A percentile compares a stretch with the other conserved stretches of the same genome.
phyloP scores from a whole-genome alignment of 2,329 filamentous ascomycete genomes.

The Pyricularia grisea region DNA sequence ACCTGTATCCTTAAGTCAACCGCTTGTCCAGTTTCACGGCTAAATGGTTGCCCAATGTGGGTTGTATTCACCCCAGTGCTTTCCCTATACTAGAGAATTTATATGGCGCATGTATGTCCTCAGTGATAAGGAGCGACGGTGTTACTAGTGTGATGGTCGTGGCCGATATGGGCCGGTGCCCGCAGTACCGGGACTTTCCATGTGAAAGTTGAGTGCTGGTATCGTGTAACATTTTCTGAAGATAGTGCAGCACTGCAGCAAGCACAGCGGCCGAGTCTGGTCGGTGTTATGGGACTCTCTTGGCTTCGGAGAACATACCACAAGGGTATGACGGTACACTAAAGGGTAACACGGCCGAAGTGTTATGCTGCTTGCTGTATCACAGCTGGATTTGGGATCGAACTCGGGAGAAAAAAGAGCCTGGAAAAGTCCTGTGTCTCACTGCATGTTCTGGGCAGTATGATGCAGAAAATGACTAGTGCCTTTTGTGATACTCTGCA shows the following conservation, averaged over 20 bases:
- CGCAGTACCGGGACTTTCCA: background rate
- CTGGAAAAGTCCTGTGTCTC: background rate
- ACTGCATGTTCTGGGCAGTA: background rate
- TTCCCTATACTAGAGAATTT: background rate
- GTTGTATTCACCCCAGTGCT: background rate
- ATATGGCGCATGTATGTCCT: background rate
- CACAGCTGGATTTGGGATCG: background rate
- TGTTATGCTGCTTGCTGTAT: background rate
- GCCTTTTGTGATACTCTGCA: background rate
- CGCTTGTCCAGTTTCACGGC: background rate
- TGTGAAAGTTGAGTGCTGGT: background rate
- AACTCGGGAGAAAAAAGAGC: background rate
- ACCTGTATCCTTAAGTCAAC: background rate
- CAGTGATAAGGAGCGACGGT: background rate
- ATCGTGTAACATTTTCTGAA: background rate
- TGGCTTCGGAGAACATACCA: background rate
- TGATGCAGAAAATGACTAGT: background rate
- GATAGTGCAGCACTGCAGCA: background rate
- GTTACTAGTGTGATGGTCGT: background rate
- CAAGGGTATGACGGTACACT: background rate
- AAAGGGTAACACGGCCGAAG: background rate
- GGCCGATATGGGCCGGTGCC: background rate
- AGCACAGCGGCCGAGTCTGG: background rate
- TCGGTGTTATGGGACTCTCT: background rate
- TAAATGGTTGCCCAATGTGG: background rate